Evolutionary conservation across 1,139 yeast genomes (phyloP).

Genomic region (Pichia sp.): DNA sequence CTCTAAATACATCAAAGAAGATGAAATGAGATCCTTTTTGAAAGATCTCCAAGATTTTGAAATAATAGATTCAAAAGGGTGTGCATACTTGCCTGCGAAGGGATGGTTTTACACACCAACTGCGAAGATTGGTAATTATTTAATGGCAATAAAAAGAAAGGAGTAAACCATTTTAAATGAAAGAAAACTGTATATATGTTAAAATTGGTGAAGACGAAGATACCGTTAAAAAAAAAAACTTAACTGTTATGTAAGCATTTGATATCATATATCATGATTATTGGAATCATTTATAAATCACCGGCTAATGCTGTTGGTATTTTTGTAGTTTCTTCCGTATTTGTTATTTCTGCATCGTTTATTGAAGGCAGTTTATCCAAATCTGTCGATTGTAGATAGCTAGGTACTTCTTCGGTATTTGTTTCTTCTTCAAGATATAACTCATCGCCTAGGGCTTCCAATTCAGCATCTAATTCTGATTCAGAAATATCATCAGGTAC

Average conservation of each 20-base stretch:
- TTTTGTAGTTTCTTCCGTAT: constrained; percentile 21
- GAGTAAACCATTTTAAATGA: neutral
- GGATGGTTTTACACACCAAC: constrained; percentile 75
- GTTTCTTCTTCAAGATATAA: constrained; percentile 63
- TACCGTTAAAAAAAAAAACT: neutral
- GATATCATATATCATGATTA: too few species aligned
- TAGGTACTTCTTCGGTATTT: constrained; percentile 45
- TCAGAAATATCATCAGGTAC: constrained; percentile 92
- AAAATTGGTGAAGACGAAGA: neutral
- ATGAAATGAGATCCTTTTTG: constrained; percentile 66
- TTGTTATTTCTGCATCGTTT: constrained; percentile 54
- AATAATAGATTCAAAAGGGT: constrained; percentile 65
- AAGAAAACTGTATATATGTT: too few species aligned
- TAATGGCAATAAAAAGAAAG: constrained; percentile 65
- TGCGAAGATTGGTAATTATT: constrained; percentile 70
- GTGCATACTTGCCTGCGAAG: constrained; percentile 69
- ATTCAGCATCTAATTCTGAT: constrained; percentile 87
- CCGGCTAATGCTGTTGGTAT: constrained; percentile 1
- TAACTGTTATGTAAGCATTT: neutral
- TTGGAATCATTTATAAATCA: too few species aligned
- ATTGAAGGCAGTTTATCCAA: constrained; percentile 60
- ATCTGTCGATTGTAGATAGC: constrained; percentile 38
- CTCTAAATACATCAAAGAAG: constrained; percentile 74
- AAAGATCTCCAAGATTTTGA: constrained; percentile 32
- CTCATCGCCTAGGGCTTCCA: constrained; percentile 93